phyloP scores from a whole-genome alignment of 495 filamentous ascomycete genomes.

The Penicillium goetzii region DNA sequence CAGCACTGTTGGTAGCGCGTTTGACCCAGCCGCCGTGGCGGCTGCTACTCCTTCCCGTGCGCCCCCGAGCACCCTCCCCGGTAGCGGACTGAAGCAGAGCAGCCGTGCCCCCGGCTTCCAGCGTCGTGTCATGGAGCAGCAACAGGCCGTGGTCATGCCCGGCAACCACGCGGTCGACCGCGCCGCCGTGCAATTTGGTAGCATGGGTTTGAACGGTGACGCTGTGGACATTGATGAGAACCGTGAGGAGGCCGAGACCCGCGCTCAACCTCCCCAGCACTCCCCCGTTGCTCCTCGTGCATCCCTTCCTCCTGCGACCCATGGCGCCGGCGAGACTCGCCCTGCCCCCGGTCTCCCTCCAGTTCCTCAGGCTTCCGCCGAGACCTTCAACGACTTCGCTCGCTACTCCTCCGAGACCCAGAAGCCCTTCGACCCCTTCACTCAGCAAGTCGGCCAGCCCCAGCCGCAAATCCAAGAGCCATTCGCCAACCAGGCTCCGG shows the following conservation, averaged over 20 bases:
- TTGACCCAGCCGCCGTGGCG: slow-evolving; percentile 63
- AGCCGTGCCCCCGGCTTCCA: slow-evolving; percentile 74
- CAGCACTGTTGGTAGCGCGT: slow-evolving; percentile 86
- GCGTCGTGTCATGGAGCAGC: slow-evolving; percentile 86
- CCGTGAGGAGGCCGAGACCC: slow-evolving; percentile 91
- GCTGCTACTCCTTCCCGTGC: slow-evolving; percentile 65
- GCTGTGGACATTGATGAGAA: slow-evolving; percentile 87
- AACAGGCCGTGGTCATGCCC: slow-evolving; percentile 97
- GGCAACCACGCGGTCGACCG: slow-evolving; percentile 96
- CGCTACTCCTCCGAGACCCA: slow-evolving; percentile 74
- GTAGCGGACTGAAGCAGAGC: slow-evolving; percentile 77
- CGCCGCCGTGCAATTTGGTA: slow-evolving; percentile 95
- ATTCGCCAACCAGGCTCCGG: slow-evolving; percentile 59
- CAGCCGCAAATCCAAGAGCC: slow-evolving; percentile 62
- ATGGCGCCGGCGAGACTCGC: slow-evolving; percentile 60
- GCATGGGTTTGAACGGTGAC: slow-evolving; percentile 84
- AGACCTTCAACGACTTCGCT: slow-evolving; percentile 60
- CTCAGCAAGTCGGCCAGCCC: slow-evolving; percentile 71
- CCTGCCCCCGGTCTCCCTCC: slow-evolving; percentile 70
- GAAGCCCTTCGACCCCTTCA: slow-evolving; percentile 89
- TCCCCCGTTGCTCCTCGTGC: slow-evolving; percentile 92
- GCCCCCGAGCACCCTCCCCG: slow-evolving; percentile 67
- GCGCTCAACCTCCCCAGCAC: slow-evolving; percentile 90
- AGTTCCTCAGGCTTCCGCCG: slow-evolving; percentile 58
- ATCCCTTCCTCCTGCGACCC: slow-evolving; percentile 77